Base-by-base conservation (phyloP, 169 alveolate species). In the Sarcocystis neurona region DNA sequence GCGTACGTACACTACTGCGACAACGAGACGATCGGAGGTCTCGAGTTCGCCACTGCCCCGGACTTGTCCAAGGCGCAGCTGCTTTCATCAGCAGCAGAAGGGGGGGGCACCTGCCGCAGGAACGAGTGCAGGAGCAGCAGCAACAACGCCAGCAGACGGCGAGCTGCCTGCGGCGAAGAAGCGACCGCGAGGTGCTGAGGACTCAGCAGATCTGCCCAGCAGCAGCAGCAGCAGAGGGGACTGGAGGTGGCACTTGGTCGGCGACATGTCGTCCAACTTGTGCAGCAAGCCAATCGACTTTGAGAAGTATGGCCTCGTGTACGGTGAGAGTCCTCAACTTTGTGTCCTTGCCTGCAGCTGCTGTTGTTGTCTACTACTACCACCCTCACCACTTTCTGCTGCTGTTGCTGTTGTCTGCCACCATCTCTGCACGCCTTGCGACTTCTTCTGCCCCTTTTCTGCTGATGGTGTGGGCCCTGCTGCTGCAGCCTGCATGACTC, bases 21-120 rank as follows among this genome's bases (percentile, higher is more conserved):
- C 87, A 94, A 95, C 82, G 97, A 95, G 90, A 94, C 97, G 23
- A 92, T 94, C 58, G 87, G 93, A 39, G 97, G 97, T 41, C 86
- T 95, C 58, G 97, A 94, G 84, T 79, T 94, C 58, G 47, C 78
- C 30, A n/a, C 32, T 27, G 80, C 93, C 39, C 92, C 93, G 79
- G 92, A 92, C 37, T 79, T 60, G 30, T 37, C 79, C 32, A 10
- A 70, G 53, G 79, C 79, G 5, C 53, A 8, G 18, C 2, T 70
- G 47, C 43, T 37, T n/a, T 15, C 32, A 5, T 34, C 79, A 30
- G 20, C 2, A 37, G n/a, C n/a, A n/a, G n/a, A n/a, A n/a, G n/a
- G n/a, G n/a, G n/a, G n/a, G n/a, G n/a, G n/a, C n/a, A n/a, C n/a
- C n/a, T n/a, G n/a, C n/a, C n/a, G n/a, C n/a, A n/a, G n/a, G n/a